Conservation (phyloP, 306 rosid species). For the Fragaria iinumae region DNA sequence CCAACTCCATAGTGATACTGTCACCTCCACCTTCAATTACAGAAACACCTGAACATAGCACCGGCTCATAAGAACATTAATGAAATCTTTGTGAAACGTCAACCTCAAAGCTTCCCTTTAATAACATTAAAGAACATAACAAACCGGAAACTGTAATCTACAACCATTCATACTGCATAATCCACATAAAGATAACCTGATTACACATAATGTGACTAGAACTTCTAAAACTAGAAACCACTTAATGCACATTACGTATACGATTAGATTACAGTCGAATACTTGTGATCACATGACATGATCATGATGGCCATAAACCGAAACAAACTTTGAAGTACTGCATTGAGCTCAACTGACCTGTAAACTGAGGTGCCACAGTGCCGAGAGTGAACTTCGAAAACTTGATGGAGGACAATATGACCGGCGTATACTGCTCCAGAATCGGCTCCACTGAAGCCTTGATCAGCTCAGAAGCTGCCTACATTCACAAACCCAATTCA, state of each 20-base stretch:
- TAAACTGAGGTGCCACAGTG: slow-evolving; percentile 90
- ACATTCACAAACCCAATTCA: not conserved
- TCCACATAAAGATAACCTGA: not conserved
- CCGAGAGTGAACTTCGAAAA: slow-evolving; percentile 96
- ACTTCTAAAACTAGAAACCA: not conserved
- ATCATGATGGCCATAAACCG: not conserved
- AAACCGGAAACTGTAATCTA: not conserved
- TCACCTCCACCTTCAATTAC: slow-evolving; percentile 73
- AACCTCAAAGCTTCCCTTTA: not conserved
- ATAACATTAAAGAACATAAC: not conserved
- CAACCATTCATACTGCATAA: not conserved
- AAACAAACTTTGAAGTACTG: not conserved
- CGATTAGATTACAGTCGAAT: not conserved
- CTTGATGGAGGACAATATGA: slow-evolving; percentile 62
- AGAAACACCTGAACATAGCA: slow-evolving; percentile 59
- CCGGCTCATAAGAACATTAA: slow-evolving; percentile 23
- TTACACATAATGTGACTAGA: not conserved
- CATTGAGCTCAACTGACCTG: slow-evolving; percentile 53
- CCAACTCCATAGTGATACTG: slow-evolving; percentile 85
- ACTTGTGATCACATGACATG: not conserved
- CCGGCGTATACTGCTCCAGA: slow-evolving; percentile 78
- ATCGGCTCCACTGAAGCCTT: slow-evolving; percentile 74
- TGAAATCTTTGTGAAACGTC: not conserved
- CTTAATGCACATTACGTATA: not conserved
- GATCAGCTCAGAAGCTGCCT: slow-evolving; percentile 99